Percentiles rank a stretch among this genome's conserved stretches.
These are phyloP conservation scores for Heterobasidion irregulare DNA, from an alignment of 1,284 basidiomycete genomes.

Conservation along the genomic window DNA sequence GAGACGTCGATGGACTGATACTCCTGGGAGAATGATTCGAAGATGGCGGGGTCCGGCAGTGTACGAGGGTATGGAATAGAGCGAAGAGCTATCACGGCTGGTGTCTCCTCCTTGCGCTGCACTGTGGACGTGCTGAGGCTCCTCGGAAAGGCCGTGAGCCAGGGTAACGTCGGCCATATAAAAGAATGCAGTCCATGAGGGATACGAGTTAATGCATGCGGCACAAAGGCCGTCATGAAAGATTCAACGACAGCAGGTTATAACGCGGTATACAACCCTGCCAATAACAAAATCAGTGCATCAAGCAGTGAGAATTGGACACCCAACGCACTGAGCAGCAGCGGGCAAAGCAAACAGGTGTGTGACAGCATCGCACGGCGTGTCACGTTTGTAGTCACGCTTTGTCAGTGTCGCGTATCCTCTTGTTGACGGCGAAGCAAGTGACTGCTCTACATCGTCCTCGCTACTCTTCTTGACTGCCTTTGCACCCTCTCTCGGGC, in stretches of 20 bases:
- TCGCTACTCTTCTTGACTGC: not conserved
- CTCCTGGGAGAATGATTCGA: slow-evolving; percentile 21
- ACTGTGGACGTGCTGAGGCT: slow-evolving; percentile 8
- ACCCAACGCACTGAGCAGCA: not conserved
- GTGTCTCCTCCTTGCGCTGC: slow-evolving; percentile 15
- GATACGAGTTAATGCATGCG: slow-evolving; percentile 6
- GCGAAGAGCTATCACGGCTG: slow-evolving; percentile 20
- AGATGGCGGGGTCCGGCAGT: slow-evolving; percentile 20
- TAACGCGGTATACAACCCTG: no score
- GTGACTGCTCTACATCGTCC: not conserved
- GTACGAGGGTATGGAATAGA: slow-evolving; percentile 18
- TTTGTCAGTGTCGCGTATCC: not conserved
- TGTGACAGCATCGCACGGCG: not conserved
- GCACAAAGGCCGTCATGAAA: slow-evolving; percentile 6
- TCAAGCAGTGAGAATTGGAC: no score
- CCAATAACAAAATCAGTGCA: no score
- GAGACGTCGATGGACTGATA: slow-evolving; percentile 8
- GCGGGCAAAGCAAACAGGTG: not conserved
- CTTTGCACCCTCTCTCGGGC: not conserved
- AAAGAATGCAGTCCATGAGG: slow-evolving; percentile 1
- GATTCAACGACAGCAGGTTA: not conserved
- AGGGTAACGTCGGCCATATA: not conserved
- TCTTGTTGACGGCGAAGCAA: not conserved
- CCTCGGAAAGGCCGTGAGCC: not conserved
- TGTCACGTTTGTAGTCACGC: not conserved